Percentiles rank a stretch among this genome's conserved stretches.
Evolutionary conservation across 768 basidiomycete genomes (phyloP).

Genomic region (Mrakia gelida): DNA sequence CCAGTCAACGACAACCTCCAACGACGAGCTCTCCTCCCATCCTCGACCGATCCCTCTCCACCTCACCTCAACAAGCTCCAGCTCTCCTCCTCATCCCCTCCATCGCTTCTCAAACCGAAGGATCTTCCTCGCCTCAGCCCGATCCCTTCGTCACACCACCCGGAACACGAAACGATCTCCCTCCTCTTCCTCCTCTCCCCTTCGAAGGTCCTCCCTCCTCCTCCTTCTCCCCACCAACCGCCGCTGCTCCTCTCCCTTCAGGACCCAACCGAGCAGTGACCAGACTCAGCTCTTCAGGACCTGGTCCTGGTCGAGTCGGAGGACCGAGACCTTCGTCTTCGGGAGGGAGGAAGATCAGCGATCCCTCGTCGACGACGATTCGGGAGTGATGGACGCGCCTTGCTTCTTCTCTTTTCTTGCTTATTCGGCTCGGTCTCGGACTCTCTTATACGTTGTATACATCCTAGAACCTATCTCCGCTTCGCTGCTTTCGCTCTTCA

Average conservation of each 20-base stretch:
- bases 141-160: neutral
- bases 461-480: no score
- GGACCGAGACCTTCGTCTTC: constrained; percentile 2
- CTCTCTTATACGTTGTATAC: no score
- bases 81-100: neutral
- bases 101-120: neutral
- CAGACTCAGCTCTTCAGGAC: neutral
- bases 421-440: no score
- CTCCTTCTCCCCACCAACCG: neutral
- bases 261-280: neutral
- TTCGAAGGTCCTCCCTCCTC: neutral
- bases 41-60: neutral
- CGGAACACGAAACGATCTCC: neutral
- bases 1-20: neutral
- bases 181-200: neutral
- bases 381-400: no score
- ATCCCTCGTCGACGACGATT: neutral
- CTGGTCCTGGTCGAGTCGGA: neutral
- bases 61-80: neutral
- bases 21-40: neutral
- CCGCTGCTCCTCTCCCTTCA: neutral
- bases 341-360: neutral
- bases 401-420: no score
- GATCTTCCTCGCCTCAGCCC: neutral
- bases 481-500: no score